Evolutionary conservation across 257 asterid species (phyloP), one percentile per base, ranked within the genome.

Genomic region (Solanum phureja): DNA sequence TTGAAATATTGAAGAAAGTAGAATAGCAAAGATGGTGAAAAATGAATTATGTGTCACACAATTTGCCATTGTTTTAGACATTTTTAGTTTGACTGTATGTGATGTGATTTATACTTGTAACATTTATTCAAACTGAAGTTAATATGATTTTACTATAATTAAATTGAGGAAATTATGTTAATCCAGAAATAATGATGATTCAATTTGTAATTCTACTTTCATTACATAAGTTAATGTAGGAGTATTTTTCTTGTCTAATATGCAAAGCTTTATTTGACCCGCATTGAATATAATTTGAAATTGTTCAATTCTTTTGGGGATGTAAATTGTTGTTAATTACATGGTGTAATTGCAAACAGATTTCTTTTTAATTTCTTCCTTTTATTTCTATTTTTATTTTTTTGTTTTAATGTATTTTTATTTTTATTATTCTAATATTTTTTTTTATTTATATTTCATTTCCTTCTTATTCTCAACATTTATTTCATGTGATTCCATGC

Each of bases 61-160:
- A 58, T 33, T 60, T 56, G 83, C 84, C 88, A 89, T 90, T 76
- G 86, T 84, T 76, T 21, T 56, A 23, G 84, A 46, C 40, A 27
- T 16, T 18, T 37, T 27, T 27, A 52, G 5, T 38, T 46, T 29
- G 42, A 81, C 29, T 9, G 24, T 77, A 6, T 81, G 66, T 44
- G 40, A 23, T 82, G 12, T 76, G 37, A 24, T 37, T 35, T 56
- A 58, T 84, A 44, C 2, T 38, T n/a, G 76, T 62, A n/a, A 46
- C 46, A 68, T 38, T 23, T 69, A 62, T 49, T 83, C 83, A 86
- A 62, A 86, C 77, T 49, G 34, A 46, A 46, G 86, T 31, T 60
- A 79, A 44, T 73, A 46, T 82, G 74, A 37, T 79, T 42, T 34
- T 64, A 62, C 77, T 44, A 8, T 46, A 27, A 81, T 81, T 46